These are phyloP conservation scores for Verticillium dahliae DNA, from an alignment of 2,329 filamentous ascomycete genomes.

Conservation along the genomic window DNA sequence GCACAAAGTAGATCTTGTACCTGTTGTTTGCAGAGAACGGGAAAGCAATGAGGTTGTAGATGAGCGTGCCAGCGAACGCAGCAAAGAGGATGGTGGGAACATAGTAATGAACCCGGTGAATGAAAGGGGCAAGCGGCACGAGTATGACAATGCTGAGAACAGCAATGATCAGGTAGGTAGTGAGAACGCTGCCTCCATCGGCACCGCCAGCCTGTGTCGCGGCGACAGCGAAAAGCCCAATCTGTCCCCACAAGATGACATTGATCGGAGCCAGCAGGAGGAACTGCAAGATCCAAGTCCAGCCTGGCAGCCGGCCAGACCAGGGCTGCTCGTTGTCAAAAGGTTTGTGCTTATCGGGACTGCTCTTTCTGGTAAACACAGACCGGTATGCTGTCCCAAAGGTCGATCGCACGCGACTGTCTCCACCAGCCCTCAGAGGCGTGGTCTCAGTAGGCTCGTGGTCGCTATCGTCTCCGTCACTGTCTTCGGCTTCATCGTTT, in stretches of 20 bases:
- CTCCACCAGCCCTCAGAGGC: conserved; percentile 31
- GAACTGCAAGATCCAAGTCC: conserved; percentile 85
- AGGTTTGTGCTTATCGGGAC: conserved; percentile 22
- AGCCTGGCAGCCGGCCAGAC: conserved; percentile 72
- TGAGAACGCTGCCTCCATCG: conserved; percentile 69
- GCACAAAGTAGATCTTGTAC: conserved; percentile 83
- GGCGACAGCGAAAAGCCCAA: conserved; percentile 65
- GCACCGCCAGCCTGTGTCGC: conserved; percentile 74
- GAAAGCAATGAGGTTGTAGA: conserved; percentile 83
- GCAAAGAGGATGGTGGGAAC: conserved; percentile 72
- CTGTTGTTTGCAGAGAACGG: conserved; percentile 76
- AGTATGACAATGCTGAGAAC: conserved; percentile 64
- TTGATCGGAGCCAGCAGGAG: conserved; percentile 72
- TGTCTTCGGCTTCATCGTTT: conserved; percentile 25
- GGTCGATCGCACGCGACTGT: conserved; percentile 37
- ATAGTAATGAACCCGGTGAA: conserved; percentile 81
- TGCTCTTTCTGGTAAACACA: conserved; percentile 24
- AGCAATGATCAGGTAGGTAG: conserved; percentile 66
- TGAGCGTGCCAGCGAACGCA: conserved; percentile 61
- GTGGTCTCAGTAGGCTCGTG: conserved; percentile 42
- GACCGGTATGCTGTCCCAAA: conserved; percentile 49
- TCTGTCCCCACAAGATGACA: conserved; percentile 69
- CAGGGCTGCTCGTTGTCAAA: conserved; percentile 77
- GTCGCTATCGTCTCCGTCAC: conserved; percentile 13
- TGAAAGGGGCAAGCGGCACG: conserved; percentile 72